Evolutionary conservation across 202 grass and related monocot species (phyloP), one percentile per base, ranked within the genome.

Genomic region (Thinopyrum obtusiflorum): DNA sequence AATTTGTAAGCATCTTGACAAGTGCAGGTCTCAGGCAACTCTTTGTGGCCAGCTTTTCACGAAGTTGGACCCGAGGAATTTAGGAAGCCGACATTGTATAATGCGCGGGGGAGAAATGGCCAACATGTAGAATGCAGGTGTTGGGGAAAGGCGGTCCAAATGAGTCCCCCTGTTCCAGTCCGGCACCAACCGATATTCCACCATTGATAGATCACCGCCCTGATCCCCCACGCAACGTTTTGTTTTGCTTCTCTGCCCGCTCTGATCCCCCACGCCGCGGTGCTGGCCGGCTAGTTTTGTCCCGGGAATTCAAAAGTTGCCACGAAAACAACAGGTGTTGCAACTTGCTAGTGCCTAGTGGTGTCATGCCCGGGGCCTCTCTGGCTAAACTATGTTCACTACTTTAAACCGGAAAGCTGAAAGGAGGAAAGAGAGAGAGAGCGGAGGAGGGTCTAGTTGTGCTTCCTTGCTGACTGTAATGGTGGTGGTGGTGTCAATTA

Each of bases 111-210:
- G 68, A 62, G 20, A 83, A 72, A 82, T 78, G 83, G 83, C 73
- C 46, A 89, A 73, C 88, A 89, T 17, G 65, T 4, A 21, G 73
- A 74, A 65, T 36, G 83, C 77, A 46, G 23, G 25, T 89, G 88
- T 73, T 86, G 83, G 79, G 24, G 37, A 82, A 89, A 89, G 83
- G 31, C 24, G 11, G 32, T 47, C 25, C 79, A 83, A 36, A 79
- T 89, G 88, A 85, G 24, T 59, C 40, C 73, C 42, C 36, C 46
- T 79, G 32, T 82, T 78, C 53, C 65, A 73, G 29, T 24, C 12
- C 42, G 2, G 29, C 64, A n/a, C 55, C 78, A 85, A 32, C 31
- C 64, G 68, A 63, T 78, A 86, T 89, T 84, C 87, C 77, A 61
- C 77, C 81, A 33, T 55, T 20, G 49, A 20, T 55, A 46, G 20